Base-by-base conservation (phyloP, 345 rosid species). In the Murraya koenigii region DNA sequence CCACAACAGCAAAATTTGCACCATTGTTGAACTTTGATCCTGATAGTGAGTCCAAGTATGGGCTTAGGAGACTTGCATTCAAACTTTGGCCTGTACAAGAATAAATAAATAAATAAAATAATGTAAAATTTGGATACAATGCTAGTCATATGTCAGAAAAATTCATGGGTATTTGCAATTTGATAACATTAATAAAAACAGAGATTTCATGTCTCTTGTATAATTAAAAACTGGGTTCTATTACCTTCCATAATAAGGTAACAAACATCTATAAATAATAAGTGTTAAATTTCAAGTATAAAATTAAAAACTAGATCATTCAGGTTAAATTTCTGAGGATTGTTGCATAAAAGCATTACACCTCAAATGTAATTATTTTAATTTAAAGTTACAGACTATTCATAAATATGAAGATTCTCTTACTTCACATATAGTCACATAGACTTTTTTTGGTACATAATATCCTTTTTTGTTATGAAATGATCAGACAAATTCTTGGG, bases 1-100 rank as follows among this genome's bases (percentile, higher is more conserved):
- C 98, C 78, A 87, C 94, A 0, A 92, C 73, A 0, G 97, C 97
- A 75, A 94, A 94, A 70, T 92, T 92, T 39, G 86, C 96, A 0
- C 98, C 94, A 80, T 91, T 87, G 64, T 76, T 74, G 86, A 92
- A 94, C 75, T 81, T 86, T 72, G 93, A 87, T 26, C 84, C 89
- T 17, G 87, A 70, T 74, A 94, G 41, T 54, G 98, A 92, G 84
- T 94, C 97, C 52, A 94, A 75, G 66, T 90, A 94, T 70, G 98
- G 95, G 47, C 62, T 87, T 23, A 92, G 76, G 28, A 91, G 83
- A 82, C 87, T 88, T 49, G 94, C 41, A 79, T 94, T 91, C 89
- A 94, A 83, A 77, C 89, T 94, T 44, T 89, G 88, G 87, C 97
- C 98, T 94, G 94, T 90, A 89, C 17, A 68, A 44, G 49, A 44